These are phyloP conservation scores for Candida vartiovaarae DNA, from an alignment of 805 yeast genomes.

Conservation along the genomic window DNA sequence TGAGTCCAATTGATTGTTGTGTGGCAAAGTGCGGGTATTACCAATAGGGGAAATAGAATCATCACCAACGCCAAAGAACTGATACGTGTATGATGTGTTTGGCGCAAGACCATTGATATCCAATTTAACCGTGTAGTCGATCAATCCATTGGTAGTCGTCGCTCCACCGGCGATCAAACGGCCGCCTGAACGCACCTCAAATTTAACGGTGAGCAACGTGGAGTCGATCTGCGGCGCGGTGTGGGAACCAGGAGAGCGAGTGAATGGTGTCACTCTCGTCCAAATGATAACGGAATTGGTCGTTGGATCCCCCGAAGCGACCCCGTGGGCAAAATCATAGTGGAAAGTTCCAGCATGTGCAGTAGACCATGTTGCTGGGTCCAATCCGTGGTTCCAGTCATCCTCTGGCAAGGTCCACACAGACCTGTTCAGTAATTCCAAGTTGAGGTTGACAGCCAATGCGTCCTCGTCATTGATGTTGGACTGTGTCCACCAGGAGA, in stretches of 20 bases:
- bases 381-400: slow-evolving; percentile 1
- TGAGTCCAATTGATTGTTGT: neutral
- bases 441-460: slow-evolving; percentile 3
- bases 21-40: no score
- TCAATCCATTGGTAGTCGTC: slow-evolving; percentile 5
- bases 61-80: slow-evolving; percentile 9
- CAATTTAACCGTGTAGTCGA: slow-evolving; percentile 20
- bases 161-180: neutral
- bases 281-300: slow-evolving; percentile 17
- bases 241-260: no score
- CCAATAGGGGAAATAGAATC: slow-evolving; percentile 2
- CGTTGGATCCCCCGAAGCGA: slow-evolving; percentile 23
- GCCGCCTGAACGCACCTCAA: no score
- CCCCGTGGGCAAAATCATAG: slow-evolving; percentile 15
- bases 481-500: no score
- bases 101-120: slow-evolving; percentile 14
- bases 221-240: no score
- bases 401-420: slow-evolving; percentile 4
- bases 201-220: no score
- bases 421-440: slow-evolving; percentile 5
- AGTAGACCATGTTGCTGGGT: neutral
- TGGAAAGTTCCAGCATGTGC: neutral
- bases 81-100: slow-evolving; percentile 15
- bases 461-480: no score
- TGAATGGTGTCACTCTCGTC: slow-evolving; percentile 19